Evolutionary conservation across 345 rosid genomes (phyloP), one percentile per base, ranked within the genome.

Genomic region (Boechera retrofracta): DNA sequence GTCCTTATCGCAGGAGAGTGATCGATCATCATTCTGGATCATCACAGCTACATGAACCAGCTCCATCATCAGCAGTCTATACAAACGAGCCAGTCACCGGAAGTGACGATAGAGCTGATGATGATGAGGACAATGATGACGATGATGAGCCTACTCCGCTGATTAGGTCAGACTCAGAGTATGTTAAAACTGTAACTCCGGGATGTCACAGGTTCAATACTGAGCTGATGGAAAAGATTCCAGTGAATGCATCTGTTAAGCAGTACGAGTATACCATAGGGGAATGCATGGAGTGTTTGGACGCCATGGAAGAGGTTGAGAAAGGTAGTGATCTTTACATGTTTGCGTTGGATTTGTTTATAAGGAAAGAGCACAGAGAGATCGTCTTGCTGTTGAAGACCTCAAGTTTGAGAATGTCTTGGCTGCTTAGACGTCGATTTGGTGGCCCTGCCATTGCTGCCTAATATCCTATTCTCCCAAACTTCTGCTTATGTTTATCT

Each of bases 281-380:
- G 5, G 85, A 83, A 57, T 85, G 90, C 80, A 85, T 83, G 0
- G 81, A 83, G 39, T 77, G 84, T 80, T 84, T 85, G 61, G 87
- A 87, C 66, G 44, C 75, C 54, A 80, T 87, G 88, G 81, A 73
- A 51, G 85, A 85, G 60, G 66, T 81, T 57, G 87, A 80, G 65
- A 76, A 76, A 76, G 88, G 85, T 4, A 70, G 83, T 76, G 82
- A 79, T 45, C 75, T 85, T 18, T 83, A 85, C 78, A 32, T 85
- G 75, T 78, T 80, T 63, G 90, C 87, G 0, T 60, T 83, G 74
- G 88, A 87, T 64, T 69, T 83, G 32, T 86, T 85, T 74, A 56
- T 85, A 57, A 81, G 74, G 82, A 81, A 78, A 63, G 86, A 81
- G 57, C 77, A 83, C 59, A 83, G 88, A 70, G 86, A 85, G 72